Evolutionary conservation across 495 filamentous ascomycete genomes (phyloP), one percentile per base, ranked within the genome.

Genomic region (Podospora appendiculata): DNA sequence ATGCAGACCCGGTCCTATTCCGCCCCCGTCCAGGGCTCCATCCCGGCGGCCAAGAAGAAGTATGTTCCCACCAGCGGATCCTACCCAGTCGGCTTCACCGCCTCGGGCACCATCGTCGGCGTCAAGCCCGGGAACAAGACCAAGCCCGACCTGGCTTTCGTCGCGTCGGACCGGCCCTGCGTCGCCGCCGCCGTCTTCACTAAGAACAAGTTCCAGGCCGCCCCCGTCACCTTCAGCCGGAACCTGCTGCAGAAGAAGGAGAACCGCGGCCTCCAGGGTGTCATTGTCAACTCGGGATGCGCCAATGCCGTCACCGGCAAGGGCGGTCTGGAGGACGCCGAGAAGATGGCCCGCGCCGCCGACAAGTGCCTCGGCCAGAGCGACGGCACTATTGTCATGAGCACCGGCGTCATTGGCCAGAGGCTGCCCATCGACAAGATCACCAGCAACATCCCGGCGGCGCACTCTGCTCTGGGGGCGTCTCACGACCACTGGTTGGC

Each of bases 301-400:
- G 93, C 93, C 49, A 99, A 99, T 78, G 94, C 93, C 4, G 91
- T 99, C 33, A 99, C 93, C 2, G 93, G 93, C 39, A 92, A 87
- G 65, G 86, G 86, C 19, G 93, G 93, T 2, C 68, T 95, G 56
- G 87, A 95, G 62, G 91, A 97, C 79, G 93, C 94, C 11, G 69
- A 78, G 44, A 77, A 73, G 49, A 97, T 99, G 94, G 89, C 81
- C 0, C 69, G 72, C 55, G 82, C 79, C 47, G 87, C 90, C 4
- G 90, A 96, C 62, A 73, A 80, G 59, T 83, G 78, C 60, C 76
- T 86, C 18, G 83, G 82, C 35, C 75, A 79, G 50, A 74, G 80
- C 36, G 77, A 81, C 44, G 82, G 82, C 54, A 89, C 88, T 7
- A 72, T 99, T 41, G 90, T 97, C 47, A 96, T 97, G 94, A 94